phyloP scores from a whole-genome alignment of 202 grass and related monocot species.

The Elaeis oleifera region DNA sequence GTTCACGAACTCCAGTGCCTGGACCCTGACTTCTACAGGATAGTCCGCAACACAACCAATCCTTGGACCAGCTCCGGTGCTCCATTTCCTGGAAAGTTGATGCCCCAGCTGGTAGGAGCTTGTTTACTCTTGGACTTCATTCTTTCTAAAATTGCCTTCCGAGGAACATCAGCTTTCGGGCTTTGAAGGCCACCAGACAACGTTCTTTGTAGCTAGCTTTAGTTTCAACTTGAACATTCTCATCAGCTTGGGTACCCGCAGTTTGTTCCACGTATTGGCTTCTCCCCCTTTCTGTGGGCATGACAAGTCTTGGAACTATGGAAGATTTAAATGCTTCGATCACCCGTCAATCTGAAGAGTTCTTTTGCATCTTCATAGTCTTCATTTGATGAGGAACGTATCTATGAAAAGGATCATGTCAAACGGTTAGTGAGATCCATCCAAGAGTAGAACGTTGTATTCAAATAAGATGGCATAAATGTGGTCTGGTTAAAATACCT shows the following conservation, averaged over 20 bases:
- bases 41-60: slow-evolving; percentile 85
- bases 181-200: slow-evolving; percentile 64
- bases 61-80: slow-evolving; percentile 68
- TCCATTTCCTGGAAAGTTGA: slow-evolving; percentile 72
- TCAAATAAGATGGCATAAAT: too few relatives aligned
- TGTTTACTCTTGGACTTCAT: slow-evolving; percentile 53
- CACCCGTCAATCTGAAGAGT: slow-evolving; percentile 1
- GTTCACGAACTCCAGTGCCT: slow-evolving; percentile 66
- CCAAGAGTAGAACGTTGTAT: too few relatives aligned
- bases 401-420: slow-evolving; percentile 22
- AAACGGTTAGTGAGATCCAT: neutral
- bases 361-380: slow-evolving; percentile 43
- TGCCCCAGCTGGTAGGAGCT: slow-evolving; percentile 78
- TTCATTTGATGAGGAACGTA: slow-evolving; percentile 53
- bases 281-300: slow-evolving; percentile 17
- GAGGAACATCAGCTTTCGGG: slow-evolving; percentile 32
- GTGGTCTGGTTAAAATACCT: slow-evolving; percentile 30
- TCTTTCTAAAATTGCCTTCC: slow-evolving; percentile 65
- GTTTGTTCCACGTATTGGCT: neutral
- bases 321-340: slow-evolving; percentile 4
- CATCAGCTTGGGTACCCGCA: slow-evolving; percentile 5
- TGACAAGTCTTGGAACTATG: slow-evolving; percentile 17
- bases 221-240: slow-evolving; percentile 13
- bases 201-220: slow-evolving; percentile 45
- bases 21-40: slow-evolving; percentile 51